phyloP scores from a whole-genome alignment of 768 basidiomycete genomes.

The Suillus americanus region DNA sequence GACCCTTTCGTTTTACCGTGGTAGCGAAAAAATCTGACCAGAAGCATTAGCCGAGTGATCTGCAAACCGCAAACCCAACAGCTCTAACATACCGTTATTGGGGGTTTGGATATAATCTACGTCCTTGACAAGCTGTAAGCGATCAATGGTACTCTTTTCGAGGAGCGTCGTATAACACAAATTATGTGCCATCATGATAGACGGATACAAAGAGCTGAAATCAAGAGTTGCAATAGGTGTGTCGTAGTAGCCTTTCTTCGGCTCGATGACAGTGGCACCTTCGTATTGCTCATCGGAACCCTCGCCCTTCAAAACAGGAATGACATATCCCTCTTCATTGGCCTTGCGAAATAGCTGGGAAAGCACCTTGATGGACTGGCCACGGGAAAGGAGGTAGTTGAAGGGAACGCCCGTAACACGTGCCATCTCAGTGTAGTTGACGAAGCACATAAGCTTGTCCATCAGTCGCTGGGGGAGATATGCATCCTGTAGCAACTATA shows the following conservation, averaged over 20 bases:
- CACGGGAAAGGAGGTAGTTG: constrained; percentile 90
- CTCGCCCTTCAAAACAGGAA: constrained; percentile 85
- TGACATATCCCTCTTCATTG: constrained; percentile 85
- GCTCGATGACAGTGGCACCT: constrained; percentile 98
- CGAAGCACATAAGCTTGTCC: constrained; percentile 98
- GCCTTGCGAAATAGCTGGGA: constrained; percentile 95
- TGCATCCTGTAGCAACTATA: constrained; percentile 66
- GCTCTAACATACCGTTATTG: constrained; percentile 73
- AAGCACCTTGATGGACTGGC: constrained; percentile 98
- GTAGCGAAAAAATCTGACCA: constrained; percentile 81
- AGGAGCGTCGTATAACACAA: constrained; percentile 97
- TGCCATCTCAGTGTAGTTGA: constrained; percentile 99
- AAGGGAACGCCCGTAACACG: constrained; percentile 99
- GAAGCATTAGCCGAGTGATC: neutral
- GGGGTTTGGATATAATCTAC: constrained; percentile 94
- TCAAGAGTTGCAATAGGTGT: constrained; percentile 96
- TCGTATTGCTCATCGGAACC: constrained; percentile 97
- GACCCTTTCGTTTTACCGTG: constrained; percentile 72
- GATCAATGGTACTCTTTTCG: constrained; percentile 75
- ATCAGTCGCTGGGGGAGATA: constrained; percentile 95
- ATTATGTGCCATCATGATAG: constrained; percentile 99
- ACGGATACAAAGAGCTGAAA: constrained; percentile 98
- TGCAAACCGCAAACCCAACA: neutral
- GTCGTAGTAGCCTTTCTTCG: constrained; percentile 94
- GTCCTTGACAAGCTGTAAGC: constrained; percentile 75